Percentiles rank a stretch among this genome's conserved stretches.
phyloP scores from a whole-genome alignment of 305 asterid genomes.

The Petunia hybrid region DNA sequence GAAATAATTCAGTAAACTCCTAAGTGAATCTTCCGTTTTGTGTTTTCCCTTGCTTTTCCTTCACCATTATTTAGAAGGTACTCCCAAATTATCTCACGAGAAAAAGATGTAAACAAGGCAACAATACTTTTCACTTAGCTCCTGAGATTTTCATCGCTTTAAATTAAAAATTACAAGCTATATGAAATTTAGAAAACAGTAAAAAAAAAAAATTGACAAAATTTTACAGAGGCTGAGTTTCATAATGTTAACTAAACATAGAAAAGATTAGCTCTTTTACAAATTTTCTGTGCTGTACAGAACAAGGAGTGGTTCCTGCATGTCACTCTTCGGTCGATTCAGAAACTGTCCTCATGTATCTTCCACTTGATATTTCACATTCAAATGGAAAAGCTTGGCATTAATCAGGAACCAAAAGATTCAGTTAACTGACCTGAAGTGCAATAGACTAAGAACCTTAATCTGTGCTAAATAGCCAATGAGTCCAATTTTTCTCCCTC shows the following conservation, averaged over 20 bases:
- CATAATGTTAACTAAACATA: not conserved
- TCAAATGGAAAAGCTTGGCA: not conserved
- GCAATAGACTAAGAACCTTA: not conserved
- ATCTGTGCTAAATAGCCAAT: not conserved
- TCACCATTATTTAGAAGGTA: not conserved
- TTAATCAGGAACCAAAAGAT: not conserved
- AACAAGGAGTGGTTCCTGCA: not conserved
- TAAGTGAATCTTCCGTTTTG: not conserved
- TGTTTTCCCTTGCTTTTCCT: not conserved
- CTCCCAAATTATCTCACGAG: not conserved
- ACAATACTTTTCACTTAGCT: not conserved
- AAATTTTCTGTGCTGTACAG: conserved; percentile 20
- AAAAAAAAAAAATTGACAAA: not conserved
- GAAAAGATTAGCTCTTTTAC: not conserved
- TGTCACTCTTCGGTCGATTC: not conserved
- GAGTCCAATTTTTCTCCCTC: not conserved
- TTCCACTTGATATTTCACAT: conserved; percentile 8
- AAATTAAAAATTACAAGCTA: not conserved
- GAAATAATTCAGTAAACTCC: not conserved
- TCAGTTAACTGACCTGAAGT: not conserved
- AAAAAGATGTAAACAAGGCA: not conserved
- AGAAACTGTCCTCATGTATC: not conserved
- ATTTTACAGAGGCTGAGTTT: not conserved
- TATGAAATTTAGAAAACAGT: not conserved
- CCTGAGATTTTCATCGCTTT: not conserved